Evolutionary conservation across 441 rosid species (phyloP).

Genomic region (Adansonia madagascariensis): DNA sequence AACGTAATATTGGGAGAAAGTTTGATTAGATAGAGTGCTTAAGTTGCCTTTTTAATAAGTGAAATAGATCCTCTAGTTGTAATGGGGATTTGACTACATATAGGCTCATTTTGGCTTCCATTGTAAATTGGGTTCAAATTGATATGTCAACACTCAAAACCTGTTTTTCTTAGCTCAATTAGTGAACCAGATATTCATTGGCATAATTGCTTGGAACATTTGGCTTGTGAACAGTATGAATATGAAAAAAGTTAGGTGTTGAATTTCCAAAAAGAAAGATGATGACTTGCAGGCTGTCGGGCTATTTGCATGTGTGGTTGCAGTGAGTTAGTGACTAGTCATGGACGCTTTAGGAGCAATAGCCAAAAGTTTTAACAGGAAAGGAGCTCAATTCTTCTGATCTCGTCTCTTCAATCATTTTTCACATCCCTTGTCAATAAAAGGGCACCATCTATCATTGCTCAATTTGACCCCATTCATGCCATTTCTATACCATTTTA

Average conservation of each 20-base stretch:
- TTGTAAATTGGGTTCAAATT: no score
- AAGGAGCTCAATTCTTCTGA: not conserved
- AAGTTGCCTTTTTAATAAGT: not conserved
- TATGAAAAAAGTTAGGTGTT: not conserved
- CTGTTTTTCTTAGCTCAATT: not conserved
- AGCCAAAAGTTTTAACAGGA: not conserved
- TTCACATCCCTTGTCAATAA: not conserved
- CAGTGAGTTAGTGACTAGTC: not conserved
- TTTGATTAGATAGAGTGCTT: no score
- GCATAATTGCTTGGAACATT: not conserved
- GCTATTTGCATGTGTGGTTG: constrained; percentile 1
- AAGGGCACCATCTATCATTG: not conserved
- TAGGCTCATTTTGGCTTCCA: not conserved
- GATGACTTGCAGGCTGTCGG: not conserved
- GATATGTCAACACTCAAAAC: not conserved
- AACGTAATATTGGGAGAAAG: no score
- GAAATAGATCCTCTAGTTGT: no score
- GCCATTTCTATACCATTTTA: not conserved
- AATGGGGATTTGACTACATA: no score
- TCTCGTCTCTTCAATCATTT: constrained; percentile 25
- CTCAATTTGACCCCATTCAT: constrained; percentile 1
- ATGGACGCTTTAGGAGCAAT: not conserved
- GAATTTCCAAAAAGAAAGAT: constrained; percentile 9
- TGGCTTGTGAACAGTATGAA: not conserved
- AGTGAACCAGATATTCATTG: not conserved